These are phyloP conservation scores for Rhodotorula kratochvilovae DNA, from an alignment of 768 basidiomycete species.

Conservation along the genomic window DNA sequence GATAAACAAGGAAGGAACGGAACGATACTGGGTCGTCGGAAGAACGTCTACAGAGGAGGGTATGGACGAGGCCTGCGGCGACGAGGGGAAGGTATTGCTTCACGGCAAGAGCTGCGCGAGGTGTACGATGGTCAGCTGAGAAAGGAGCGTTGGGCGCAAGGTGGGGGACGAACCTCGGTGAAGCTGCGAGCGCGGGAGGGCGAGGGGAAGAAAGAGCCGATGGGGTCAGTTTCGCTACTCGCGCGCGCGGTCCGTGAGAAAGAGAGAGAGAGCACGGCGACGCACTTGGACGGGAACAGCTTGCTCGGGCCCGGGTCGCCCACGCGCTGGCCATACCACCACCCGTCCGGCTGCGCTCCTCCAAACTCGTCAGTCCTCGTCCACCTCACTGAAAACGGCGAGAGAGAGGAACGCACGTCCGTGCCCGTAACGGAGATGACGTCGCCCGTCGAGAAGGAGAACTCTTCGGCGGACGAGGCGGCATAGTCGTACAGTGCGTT, in stretches of 20 bases:
- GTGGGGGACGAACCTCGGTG: background rate
- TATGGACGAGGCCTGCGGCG: no score
- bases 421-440: constrained; percentile 92
- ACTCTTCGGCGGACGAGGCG: constrained; percentile 84
- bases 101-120: background rate
- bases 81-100: no score
- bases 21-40: no score
- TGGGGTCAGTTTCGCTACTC: background rate
- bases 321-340: constrained; percentile 89
- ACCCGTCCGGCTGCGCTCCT: constrained; percentile 60
- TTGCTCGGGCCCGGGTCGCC: constrained; percentile 32
- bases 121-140: background rate
- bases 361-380: background rate
- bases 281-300: constrained; percentile 44
- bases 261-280: background rate
- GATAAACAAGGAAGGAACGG: no score
- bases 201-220: no score
- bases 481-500: constrained; percentile 84
- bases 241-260: constrained; percentile 10
- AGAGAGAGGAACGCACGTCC: constrained; percentile 55
- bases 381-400: background rate
- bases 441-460: constrained; percentile 90
- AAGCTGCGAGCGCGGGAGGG: background rate
- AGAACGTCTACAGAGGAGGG: no score
- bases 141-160: background rate